A percentile compares a stretch with the other conserved stretches of the same genome.
These are phyloP conservation scores for Arctium lappa DNA, from an alignment of 129 eudicot species.

Conservation along the genomic window DNA sequence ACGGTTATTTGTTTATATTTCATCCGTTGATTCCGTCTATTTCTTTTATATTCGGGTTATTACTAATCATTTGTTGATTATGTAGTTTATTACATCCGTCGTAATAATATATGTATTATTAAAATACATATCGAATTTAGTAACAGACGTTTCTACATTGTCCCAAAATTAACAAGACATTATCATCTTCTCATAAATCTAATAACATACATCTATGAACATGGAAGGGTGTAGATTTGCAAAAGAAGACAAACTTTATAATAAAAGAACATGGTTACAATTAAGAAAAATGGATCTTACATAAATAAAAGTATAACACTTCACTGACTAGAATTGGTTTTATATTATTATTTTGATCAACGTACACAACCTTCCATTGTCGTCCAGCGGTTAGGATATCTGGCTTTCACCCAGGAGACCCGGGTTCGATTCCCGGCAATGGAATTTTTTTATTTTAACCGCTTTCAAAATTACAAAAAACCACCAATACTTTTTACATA, in stretches of 20 bases:
- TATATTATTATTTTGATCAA: not conserved
- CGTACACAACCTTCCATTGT: constrained; percentile 42
- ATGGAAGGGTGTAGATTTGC: not conserved
- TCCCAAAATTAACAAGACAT: not conserved
- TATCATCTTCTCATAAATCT: not conserved
- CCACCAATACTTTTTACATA: not conserved
- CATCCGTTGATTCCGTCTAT: too few species aligned
- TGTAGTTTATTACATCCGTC: too few species aligned
- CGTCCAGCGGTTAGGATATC: constrained; percentile 99
- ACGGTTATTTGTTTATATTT: too few species aligned
- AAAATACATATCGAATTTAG: too few species aligned
- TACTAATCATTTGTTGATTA: too few species aligned
- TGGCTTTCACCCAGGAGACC: constrained; percentile 99
- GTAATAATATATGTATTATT: too few species aligned
- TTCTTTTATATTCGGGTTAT: too few species aligned
- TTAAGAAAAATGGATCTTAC: not conserved
- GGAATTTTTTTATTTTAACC: constrained; percentile 33
- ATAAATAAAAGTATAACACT: not conserved
- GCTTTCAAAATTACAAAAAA: not conserved
- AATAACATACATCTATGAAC: not conserved
- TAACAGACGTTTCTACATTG: not conserved
- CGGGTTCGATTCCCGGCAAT: constrained; percentile 99
- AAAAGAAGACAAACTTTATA: not conserved
- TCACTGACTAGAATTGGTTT: not conserved
- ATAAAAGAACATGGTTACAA: not conserved